phyloP scores from a whole-genome alignment of 495 filamentous ascomycete genomes.

The Hypoxylon trugodes region DNA sequence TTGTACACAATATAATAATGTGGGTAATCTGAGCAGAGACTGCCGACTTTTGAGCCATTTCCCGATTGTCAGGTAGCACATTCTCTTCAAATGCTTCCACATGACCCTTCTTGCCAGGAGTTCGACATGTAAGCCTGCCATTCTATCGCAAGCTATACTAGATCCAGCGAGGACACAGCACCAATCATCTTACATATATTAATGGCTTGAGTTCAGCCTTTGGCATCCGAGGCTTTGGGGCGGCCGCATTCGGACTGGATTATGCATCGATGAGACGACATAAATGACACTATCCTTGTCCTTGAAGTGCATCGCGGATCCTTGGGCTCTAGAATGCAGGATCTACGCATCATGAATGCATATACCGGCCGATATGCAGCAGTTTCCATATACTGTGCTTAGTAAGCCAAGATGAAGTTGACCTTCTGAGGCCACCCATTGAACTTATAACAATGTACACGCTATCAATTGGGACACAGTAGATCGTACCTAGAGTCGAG shows the following conservation, averaged over 20 bases:
- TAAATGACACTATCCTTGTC: not conserved
- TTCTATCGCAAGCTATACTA: conserved; percentile 7
- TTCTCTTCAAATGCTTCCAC: conserved; percentile 15
- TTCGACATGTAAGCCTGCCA: not conserved
- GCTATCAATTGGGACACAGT: not conserved
- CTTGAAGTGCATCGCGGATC: not conserved
- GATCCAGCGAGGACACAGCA: not conserved
- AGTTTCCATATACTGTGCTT: conserved; percentile 22
- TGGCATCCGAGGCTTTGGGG: conserved; percentile 8
- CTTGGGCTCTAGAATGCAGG: conserved; percentile 8
- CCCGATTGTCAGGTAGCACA: not conserved
- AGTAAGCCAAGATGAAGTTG: conserved; percentile 16
- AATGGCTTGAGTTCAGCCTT: conserved; percentile 8
- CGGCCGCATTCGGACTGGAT: conserved; percentile 15
- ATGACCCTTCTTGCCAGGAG: conserved; percentile 24
- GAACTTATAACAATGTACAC: not conserved
- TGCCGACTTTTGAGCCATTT: conserved; percentile 34
- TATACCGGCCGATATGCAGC: conserved; percentile 27
- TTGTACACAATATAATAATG: not conserved
- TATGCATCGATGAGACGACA: conserved; percentile 13
- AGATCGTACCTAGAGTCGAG: not conserved
- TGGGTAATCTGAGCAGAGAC: not conserved
- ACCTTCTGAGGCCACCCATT: conserved; percentile 1
- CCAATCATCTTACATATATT: conserved; percentile 1
- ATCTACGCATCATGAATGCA: conserved; percentile 10